A percentile compares a stretch with the other conserved stretches of the same genome.
These are phyloP conservation scores for Rosa rugosa DNA, from an alignment of 306 rosid genomes.

Conservation along the genomic window DNA sequence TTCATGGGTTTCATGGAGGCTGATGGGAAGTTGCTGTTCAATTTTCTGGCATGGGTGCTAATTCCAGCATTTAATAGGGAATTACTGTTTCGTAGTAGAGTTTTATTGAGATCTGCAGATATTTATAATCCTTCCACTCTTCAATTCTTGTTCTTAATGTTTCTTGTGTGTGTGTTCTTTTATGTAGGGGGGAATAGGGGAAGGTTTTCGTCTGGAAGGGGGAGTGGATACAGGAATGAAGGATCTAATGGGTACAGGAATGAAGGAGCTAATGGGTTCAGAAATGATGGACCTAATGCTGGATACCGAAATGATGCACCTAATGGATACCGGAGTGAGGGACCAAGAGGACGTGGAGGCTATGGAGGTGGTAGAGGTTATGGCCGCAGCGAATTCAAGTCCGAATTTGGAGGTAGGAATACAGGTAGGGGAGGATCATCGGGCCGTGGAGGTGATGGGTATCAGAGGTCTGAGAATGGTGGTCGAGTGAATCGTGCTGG, in stretches of 20 bases:
- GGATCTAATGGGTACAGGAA: conserved; percentile 44
- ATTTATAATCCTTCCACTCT: background rate
- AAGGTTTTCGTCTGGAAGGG: conserved; percentile 59
- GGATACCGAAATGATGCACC: conserved; percentile 45
- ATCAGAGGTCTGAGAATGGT: conserved; percentile 52
- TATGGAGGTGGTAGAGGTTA: conserved; percentile 62
- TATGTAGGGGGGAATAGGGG: conserved; percentile 67
- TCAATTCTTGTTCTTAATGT: background rate
- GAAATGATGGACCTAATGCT: background rate
- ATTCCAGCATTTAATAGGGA: background rate
- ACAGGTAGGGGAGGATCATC: conserved; percentile 53
- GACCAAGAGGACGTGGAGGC: conserved; percentile 71
- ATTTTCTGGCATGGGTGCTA: background rate
- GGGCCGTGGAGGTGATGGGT: conserved; percentile 63
- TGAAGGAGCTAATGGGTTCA: conserved; percentile 38
- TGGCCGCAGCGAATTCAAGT: conserved; percentile 64
- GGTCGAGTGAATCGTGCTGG: conserved; percentile 56
- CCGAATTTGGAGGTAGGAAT: conserved; percentile 58
- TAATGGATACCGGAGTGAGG: conserved; percentile 51
- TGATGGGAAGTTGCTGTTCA: background rate
- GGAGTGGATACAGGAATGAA: conserved; percentile 43
- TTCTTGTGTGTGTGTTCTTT: conserved; percentile 17
- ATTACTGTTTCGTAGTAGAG: background rate
- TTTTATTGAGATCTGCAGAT: background rate
- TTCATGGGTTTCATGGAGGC: background rate